Percentiles rank a stretch among this genome's conserved stretches.
Evolutionary conservation across 306 rosid species (phyloP).

Genomic region (Acacia confusa): DNA sequence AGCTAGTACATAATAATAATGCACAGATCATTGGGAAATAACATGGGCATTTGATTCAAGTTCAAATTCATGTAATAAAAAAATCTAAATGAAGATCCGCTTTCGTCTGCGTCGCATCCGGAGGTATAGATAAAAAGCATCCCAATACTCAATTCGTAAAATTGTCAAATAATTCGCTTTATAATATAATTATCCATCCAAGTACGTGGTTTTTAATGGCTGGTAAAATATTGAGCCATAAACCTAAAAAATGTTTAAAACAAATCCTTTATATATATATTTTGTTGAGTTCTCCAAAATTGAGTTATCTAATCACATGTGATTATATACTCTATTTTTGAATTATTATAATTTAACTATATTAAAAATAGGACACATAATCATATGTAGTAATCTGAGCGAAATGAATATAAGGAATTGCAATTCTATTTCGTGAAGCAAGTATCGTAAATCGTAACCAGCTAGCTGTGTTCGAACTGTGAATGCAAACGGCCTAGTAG

Average conservation of each 20-base stretch:
- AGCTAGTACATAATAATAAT: neutral
- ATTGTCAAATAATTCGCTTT: neutral
- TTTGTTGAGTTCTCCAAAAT: no score
- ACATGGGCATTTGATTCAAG: constrained; percentile 8
- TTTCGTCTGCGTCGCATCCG: constrained; percentile 64
- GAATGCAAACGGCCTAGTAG: neutral
- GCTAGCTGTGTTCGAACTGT: neutral
- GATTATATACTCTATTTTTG: no score
- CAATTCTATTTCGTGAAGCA: neutral
- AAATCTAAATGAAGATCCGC: constrained; percentile 59
- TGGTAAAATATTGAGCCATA: neutral
- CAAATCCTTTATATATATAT: no score
- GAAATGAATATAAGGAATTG: no score
- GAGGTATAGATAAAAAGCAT: constrained; percentile 32
- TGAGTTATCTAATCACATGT: no score
- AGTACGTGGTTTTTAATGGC: neutral
- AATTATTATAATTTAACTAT: no score
- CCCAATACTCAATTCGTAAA: neutral
- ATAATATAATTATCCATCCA: neutral
- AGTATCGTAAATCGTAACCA: neutral
- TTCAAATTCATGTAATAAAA: neutral
- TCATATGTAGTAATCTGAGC: no score
- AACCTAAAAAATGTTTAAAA: neutral
- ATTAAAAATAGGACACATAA: no score
- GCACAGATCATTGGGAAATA: neutral